Evolutionary conservation across 1,139 yeast genomes (phyloP).

Genomic region (Debaryomyces coudertii): DNA sequence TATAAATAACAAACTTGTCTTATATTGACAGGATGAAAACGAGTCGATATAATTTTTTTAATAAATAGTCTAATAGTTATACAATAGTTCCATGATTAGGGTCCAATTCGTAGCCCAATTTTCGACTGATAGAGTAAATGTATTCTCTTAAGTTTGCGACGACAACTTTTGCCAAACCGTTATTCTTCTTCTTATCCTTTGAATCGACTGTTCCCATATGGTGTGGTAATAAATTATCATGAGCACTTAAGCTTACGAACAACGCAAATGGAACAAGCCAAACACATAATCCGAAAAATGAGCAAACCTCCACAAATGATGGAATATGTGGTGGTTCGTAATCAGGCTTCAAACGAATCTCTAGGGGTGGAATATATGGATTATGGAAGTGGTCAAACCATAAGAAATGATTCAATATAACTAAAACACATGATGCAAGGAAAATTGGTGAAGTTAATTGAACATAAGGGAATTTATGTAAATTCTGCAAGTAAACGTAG

Average conservation of each 20-base stretch:
- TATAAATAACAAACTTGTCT: not conserved
- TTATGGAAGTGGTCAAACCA: constrained; percentile 90
- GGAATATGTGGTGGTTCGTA: constrained; percentile 75
- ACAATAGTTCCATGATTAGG: constrained; percentile 57
- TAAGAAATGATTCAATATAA: constrained; percentile 76
- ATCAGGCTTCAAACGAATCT: constrained; percentile 56
- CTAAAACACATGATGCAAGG: constrained; percentile 70
- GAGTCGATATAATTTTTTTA: not conserved
- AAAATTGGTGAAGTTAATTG: constrained; percentile 72
- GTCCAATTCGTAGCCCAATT: constrained; percentile 67
- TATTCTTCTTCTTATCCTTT: constrained; percentile 34
- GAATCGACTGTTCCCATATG: constrained; percentile 40
- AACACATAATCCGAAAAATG: constrained; percentile 89
- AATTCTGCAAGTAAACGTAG: constrained; percentile 71
- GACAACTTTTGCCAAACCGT: constrained; percentile 57
- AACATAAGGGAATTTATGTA: constrained; percentile 82
- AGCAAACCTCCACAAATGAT: constrained; percentile 83
- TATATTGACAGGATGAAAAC: constrained; percentile 2
- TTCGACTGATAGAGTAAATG: constrained; percentile 50
- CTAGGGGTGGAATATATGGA: constrained; percentile 61
- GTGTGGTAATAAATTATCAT: constrained; percentile 83
- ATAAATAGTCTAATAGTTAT: constrained; percentile 18
- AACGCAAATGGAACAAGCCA: constrained; percentile 95
- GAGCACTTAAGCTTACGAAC: constrained; percentile 89
- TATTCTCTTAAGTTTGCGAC: constrained; percentile 57